Percentiles rank a stretch among this genome's conserved stretches.
Conservation (phyloP, 306 rosid genomes). For the Myrica gale region DNA sequence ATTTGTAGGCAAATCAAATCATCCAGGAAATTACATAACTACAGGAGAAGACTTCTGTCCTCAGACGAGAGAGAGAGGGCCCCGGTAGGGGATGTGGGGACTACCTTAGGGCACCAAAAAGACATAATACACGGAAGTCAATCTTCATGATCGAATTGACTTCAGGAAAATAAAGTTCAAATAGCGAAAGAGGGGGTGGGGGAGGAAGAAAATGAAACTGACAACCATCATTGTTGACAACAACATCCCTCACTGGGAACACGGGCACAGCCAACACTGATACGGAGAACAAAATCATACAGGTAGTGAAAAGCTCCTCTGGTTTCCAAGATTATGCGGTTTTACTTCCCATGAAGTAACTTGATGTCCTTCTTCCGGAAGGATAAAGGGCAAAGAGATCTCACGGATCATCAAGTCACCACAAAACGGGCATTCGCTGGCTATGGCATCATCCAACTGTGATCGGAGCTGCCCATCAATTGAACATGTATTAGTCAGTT, state of each 20-base stretch:
- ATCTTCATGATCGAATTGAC: neutral
- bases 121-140: neutral
- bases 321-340: slow-evolving; percentile 57
- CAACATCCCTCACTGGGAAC: neutral
- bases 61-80: no score
- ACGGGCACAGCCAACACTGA: neutral
- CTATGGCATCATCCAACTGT: slow-evolving; percentile 91
- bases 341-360: slow-evolving; percentile 80
- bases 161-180: neutral
- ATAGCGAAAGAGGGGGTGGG: no score
- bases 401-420: slow-evolving; percentile 91
- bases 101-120: no score
- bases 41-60: no score
- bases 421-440: slow-evolving; percentile 94
- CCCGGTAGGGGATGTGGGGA: no score
- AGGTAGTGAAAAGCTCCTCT: slow-evolving; percentile 62
- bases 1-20: no score
- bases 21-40: no score
- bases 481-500: slow-evolving; percentile 16
- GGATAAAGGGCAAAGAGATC: slow-evolving; percentile 77
- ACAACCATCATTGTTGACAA: neutral
- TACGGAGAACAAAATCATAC: slow-evolving; percentile 33
- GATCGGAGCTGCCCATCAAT: slow-evolving; percentile 69
- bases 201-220: neutral
- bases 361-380: slow-evolving; percentile 63